Percentiles rank a stretch among this genome's conserved stretches.
These are phyloP conservation scores for Aurantiochytrium sp. DNA, from an alignment of 108 stramenopile species.

Conservation along the genomic window DNA sequence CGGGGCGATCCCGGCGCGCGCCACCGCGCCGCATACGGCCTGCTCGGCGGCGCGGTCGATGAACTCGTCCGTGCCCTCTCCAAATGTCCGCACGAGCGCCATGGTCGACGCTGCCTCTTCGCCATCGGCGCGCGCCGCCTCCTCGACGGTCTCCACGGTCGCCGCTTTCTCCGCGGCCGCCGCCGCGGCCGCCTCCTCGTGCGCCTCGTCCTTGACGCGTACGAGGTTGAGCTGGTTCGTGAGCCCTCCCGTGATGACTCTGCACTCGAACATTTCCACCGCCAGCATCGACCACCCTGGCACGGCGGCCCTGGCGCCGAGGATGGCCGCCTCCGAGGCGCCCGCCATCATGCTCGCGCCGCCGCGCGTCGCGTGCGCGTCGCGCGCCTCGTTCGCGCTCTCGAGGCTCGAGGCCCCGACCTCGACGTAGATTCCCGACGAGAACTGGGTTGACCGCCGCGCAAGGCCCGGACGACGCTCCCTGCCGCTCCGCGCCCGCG, in stretches of 20 bases:
- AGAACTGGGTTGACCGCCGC: no score
- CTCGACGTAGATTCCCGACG: no score
- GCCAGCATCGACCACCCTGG: neutral
- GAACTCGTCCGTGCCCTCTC: slow-evolving; percentile 13
- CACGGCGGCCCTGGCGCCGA: neutral
- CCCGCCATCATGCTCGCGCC: neutral
- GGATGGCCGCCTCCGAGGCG: neutral
- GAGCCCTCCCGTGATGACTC: neutral
- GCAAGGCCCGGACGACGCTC: no score
- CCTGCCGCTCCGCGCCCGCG: no score
- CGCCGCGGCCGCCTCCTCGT: neutral
- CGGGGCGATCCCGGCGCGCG: slow-evolving; percentile 8
- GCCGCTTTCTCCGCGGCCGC: neutral
- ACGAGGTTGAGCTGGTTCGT: neutral
- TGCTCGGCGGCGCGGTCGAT: slow-evolving; percentile 11
- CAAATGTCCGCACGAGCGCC: neutral
- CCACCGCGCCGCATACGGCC: neutral
- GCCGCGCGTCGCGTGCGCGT: neutral
- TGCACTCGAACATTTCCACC: neutral
- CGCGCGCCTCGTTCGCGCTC: neutral
- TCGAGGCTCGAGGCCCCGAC: no score
- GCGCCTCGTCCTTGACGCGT: neutral
- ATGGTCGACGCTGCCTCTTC: neutral
- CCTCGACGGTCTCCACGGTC: neutral
- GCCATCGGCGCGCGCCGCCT: neutral